Conservation (phyloP, 169 alveolate species). For the Cryptosporidium viatorum region DNA sequence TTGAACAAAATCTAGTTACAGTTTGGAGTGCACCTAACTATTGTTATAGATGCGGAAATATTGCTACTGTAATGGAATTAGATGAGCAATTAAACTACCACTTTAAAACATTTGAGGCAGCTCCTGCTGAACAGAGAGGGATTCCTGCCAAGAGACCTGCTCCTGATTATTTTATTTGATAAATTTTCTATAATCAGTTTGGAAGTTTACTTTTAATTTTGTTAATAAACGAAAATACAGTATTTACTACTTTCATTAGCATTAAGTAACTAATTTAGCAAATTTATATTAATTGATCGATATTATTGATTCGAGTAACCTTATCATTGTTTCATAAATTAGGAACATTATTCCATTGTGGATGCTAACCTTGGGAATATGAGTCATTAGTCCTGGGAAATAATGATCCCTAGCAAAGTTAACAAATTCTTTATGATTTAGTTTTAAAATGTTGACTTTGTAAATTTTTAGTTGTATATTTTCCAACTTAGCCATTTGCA, state of each 20-base stretch:
- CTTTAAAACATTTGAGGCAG: conserved; percentile 89
- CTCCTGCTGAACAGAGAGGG: conserved; percentile 87
- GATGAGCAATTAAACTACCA: conserved; percentile 89
- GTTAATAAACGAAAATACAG: neutral
- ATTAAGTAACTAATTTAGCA: neutral
- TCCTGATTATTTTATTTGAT: conserved; percentile 88
- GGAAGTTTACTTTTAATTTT: neutral
- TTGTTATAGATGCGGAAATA: conserved; percentile 94
- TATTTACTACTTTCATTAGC: no score
- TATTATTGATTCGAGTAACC: neutral
- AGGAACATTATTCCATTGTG: conserved; percentile 65
- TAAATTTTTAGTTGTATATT: neutral
- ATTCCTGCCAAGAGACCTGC: conserved; percentile 87
- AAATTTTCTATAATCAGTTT: neutral
- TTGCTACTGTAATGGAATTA: conserved; percentile 90
- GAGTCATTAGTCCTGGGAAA: conserved; percentile 63
- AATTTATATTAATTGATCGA: neutral
- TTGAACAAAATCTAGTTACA: conserved; percentile 83
- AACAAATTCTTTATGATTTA: neutral
- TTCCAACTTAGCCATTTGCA: conserved; percentile 44
- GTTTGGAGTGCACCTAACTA: conserved; percentile 98
- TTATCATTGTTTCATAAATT: conserved; percentile 46
- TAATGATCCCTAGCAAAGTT: conserved; percentile 7
- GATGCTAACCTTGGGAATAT: conserved; percentile 66
- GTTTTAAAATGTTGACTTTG: neutral